Evolutionary conservation across 2,329 filamentous ascomycete species (phyloP), one percentile per base, ranked within the genome.

Genomic region (Aspergillus amoenus): DNA sequence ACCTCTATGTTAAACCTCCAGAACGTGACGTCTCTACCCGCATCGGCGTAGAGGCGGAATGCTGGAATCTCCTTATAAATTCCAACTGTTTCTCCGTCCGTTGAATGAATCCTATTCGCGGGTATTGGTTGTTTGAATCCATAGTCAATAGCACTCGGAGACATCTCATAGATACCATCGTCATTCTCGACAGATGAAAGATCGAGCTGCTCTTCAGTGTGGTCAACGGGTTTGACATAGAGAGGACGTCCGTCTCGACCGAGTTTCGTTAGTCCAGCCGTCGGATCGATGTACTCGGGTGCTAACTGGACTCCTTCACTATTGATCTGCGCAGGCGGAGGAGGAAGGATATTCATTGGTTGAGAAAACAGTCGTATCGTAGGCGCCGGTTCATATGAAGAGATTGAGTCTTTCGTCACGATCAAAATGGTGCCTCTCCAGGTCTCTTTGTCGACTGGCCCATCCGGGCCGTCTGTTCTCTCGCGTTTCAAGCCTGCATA

Each of bases 401-500:
- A 97, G 41, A 88, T 84, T 2, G 85, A 82, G 68, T 99, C 93
- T 52, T 87, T 83, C 0, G 94, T 97, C 21, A 99, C 92, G 66
- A 99, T 96, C 91, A 99, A 92, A 56, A 97, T 83, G 59, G 87
- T 95, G 5, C 94, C 94, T 71, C 93, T 86, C 94, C 94, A 99
- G 18, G 93, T 86, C 66, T 96, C 91, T 51, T 86, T 84, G 43
- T 91, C 87, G 30, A 71, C 64, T 11, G 68, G 63, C 0, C 72
- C 72, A 49, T 70, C 66, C 15, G 70, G 64, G n/a, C 68, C 64
- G 57, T 72, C 62, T 52, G 71, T 66, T 44, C 63, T 64, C 61
- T 75, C 65, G 68, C 66, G 80, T 78, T 74, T 96, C 85, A 96
- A 85, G 18, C 95, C 94, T 55, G 89, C 93, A 72, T 96, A 99